These are phyloP conservation scores for Aspergillus sparsus DNA, from an alignment of 495 filamentous ascomycete genomes.

Conservation along the genomic window DNA sequence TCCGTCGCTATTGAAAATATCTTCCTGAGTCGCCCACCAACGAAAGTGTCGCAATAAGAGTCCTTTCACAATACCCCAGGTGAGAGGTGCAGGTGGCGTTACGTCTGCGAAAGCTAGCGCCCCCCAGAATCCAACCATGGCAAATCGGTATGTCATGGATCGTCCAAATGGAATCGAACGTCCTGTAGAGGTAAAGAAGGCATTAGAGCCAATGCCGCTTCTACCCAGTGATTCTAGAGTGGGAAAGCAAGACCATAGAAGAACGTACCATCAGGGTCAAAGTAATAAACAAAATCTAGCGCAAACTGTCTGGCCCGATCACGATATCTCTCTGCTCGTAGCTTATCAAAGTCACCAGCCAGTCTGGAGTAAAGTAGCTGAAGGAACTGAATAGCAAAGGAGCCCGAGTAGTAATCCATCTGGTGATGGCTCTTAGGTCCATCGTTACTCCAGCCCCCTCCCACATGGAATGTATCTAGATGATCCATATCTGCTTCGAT, in stretches of 20 bases:
- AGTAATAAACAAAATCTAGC: constrained; percentile 72
- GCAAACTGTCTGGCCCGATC: constrained; percentile 65
- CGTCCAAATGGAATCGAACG: constrained; percentile 72
- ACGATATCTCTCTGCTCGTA: constrained; percentile 67
- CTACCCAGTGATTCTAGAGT: neutral
- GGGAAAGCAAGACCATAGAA: constrained; percentile 5
- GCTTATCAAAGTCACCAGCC: constrained; percentile 66
- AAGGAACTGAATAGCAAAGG: constrained; percentile 76
- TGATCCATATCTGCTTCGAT: constrained; percentile 74
- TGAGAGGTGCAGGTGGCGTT: constrained; percentile 66
- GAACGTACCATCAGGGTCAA: constrained; percentile 59
- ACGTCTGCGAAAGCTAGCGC: constrained; percentile 73
- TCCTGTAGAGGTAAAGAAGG: constrained; percentile 20
- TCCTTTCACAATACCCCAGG: constrained; percentile 77
- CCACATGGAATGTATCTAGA: constrained; percentile 76
- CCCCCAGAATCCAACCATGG: constrained; percentile 81
- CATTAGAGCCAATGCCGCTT: neutral
- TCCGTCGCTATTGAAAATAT: constrained; percentile 72
- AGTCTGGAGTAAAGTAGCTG: constrained; percentile 76
- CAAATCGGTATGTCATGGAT: constrained; percentile 75
- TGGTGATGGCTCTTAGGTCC: constrained; percentile 74
- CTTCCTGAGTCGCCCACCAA: constrained; percentile 73
- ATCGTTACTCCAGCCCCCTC: constrained; percentile 78
- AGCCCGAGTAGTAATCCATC: constrained; percentile 82
- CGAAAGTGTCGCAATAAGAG: constrained; percentile 70